A percentile compares a stretch with the other conserved stretches of the same genome.
Evolutionary conservation across 345 rosid genomes (phyloP).

Genomic region (Xanthoceras sorbifolium): DNA sequence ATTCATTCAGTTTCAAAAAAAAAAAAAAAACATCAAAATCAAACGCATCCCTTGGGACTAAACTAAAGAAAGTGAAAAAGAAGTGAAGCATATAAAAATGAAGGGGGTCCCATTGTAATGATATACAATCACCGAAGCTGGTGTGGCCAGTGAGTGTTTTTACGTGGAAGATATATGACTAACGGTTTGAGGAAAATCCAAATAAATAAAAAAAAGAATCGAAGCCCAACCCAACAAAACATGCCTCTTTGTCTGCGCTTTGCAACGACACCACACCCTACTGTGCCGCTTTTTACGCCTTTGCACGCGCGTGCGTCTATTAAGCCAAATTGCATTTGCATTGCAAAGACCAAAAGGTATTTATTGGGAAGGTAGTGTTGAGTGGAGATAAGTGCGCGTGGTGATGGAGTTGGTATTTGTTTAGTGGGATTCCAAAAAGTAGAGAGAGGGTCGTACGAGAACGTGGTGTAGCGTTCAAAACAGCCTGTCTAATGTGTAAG

Average conservation of each 20-base stretch:
- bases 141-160: too few relatives aligned
- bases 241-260: constrained; percentile 32
- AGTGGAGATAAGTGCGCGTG: too few relatives aligned
- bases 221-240: background rate
- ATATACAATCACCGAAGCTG: background rate
- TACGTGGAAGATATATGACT: background rate
- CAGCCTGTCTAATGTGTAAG: constrained; percentile 30
- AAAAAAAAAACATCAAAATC: too few relatives aligned
- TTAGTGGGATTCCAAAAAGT: background rate
- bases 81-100: too few relatives aligned
- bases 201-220: background rate
- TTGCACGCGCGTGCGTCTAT: constrained; percentile 32
- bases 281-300: background rate
- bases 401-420: too few relatives aligned
- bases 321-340: too few relatives aligned
- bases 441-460: background rate
- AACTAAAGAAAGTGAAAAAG: too few relatives aligned
- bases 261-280: background rate
- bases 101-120: background rate
- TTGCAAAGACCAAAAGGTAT: too few relatives aligned
- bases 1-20: too few relatives aligned
- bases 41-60: too few relatives aligned
- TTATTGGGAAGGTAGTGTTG: too few relatives aligned
- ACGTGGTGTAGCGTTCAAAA: constrained; percentile 16
- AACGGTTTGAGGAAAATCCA: background rate